Conservation (phyloP, 2,329 filamentous ascomycete species). For the Ceratocystis variospora region DNA sequence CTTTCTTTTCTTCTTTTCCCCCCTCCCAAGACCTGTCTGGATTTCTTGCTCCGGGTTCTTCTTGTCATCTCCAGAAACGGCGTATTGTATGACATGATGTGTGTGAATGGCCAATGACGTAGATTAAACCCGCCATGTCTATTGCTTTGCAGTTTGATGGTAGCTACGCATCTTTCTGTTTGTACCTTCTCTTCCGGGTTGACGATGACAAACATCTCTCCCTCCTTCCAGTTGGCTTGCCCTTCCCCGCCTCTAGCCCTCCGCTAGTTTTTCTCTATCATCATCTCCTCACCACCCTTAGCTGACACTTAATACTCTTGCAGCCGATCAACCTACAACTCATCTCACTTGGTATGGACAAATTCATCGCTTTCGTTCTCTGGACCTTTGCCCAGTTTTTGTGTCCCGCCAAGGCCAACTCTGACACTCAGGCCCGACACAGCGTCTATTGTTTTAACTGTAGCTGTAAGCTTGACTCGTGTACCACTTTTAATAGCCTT, state of each 20-base stretch:
- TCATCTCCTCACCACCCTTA: not conserved
- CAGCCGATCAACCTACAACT: not conserved
- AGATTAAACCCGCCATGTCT: not conserved
- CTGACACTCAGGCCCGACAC: not conserved
- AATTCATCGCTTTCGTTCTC: not conserved
- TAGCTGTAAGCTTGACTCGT: not conserved
- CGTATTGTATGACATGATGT: too few species aligned
- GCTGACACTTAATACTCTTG: not conserved
- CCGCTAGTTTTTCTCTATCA: not conserved
- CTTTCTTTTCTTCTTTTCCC: too few species aligned
- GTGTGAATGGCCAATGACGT: not conserved
- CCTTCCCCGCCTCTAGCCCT: not conserved
- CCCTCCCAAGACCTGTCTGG: too few species aligned
- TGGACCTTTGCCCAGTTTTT: not conserved
- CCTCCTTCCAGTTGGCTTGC: not conserved
- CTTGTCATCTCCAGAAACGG: too few species aligned
- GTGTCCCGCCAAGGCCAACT: not conserved
- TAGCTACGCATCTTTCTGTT: not conserved
- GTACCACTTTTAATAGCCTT: not conserved
- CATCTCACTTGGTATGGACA: not conserved
- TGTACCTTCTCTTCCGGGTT: not conserved
- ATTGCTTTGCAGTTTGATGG: not conserved
- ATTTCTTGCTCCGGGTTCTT: too few species aligned
- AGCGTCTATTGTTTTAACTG: not conserved
- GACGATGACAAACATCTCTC: not conserved